phyloP scores from a whole-genome alignment of 768 basidiomycete genomes.

The Hygrocybe coccinea region DNA sequence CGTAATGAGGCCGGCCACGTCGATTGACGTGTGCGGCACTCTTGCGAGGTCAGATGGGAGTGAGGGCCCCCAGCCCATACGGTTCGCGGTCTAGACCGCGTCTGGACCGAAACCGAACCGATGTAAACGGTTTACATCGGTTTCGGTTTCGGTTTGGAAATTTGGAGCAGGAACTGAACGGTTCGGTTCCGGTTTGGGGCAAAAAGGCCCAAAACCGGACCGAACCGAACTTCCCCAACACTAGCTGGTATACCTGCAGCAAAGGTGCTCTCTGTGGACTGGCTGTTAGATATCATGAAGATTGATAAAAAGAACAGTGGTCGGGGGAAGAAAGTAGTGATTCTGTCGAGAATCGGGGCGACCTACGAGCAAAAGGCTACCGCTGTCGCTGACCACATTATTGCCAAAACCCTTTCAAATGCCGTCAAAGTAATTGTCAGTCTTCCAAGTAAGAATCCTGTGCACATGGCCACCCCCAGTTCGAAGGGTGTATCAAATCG shows the following conservation, averaged over 20 bases:
- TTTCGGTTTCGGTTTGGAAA: too few relatives aligned
- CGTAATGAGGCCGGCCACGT: too few relatives aligned
- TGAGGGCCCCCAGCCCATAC: too few relatives aligned
- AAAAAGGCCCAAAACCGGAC: too few relatives aligned
- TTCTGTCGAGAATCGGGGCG: slow-evolving; percentile 85
- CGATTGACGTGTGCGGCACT: too few relatives aligned
- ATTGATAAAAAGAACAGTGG: slow-evolving; percentile 99
- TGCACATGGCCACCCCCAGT: slow-evolving; percentile 85
- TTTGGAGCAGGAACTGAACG: too few relatives aligned
- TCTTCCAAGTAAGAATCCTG: slow-evolving; percentile 53
- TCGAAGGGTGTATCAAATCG: slow-evolving; percentile 97
- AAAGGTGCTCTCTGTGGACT: slow-evolving; percentile 68
- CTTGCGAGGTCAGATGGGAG: too few relatives aligned
- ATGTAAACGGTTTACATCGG: too few relatives aligned
- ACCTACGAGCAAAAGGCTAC: slow-evolving; percentile 92
- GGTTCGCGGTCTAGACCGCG: too few relatives aligned
- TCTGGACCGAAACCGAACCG: too few relatives aligned
- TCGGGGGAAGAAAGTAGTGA: slow-evolving; percentile 86
- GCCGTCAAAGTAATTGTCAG: slow-evolving; percentile 72
- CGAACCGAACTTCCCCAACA: too few relatives aligned
- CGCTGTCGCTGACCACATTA: slow-evolving; percentile 73
- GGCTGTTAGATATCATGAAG: slow-evolving; percentile 87
- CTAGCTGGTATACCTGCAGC: slow-evolving; percentile 67
- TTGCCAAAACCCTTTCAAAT: slow-evolving; percentile 75
- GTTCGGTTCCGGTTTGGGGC: too few relatives aligned